Conservation (phyloP, 2,329 filamentous ascomycete species). For the Fusarium falciforme region DNA sequence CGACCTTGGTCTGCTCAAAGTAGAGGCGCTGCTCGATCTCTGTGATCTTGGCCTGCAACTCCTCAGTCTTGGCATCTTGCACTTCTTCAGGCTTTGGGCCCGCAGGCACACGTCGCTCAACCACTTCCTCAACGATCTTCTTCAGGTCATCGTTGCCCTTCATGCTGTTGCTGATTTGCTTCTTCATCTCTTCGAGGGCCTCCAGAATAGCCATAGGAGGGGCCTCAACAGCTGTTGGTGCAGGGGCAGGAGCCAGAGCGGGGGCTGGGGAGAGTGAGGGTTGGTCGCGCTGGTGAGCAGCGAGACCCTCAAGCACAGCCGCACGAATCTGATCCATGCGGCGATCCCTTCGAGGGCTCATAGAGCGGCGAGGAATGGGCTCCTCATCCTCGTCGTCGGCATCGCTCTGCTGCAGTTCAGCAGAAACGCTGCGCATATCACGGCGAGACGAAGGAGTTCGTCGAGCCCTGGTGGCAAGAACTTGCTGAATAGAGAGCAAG, state of each 20-base stretch:
- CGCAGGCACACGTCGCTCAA: slow-evolving; percentile 67
- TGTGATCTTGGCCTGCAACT: slow-evolving; percentile 69
- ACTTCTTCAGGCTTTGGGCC: slow-evolving; percentile 63
- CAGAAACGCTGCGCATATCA: slow-evolving; percentile 74
- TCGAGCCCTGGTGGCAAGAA: slow-evolving; percentile 68
- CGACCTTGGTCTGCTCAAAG: slow-evolving; percentile 59
- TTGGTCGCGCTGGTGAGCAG: slow-evolving; percentile 61
- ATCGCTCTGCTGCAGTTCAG: slow-evolving; percentile 83
- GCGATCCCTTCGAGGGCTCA: slow-evolving; percentile 82
- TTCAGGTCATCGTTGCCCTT: slow-evolving; percentile 64
- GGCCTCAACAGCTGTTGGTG: slow-evolving; percentile 14
- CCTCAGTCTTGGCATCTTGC: slow-evolving; percentile 64
- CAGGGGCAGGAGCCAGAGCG: neutral
- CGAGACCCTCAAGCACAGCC: slow-evolving; percentile 79
- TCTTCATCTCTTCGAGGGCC: slow-evolving; percentile 73
- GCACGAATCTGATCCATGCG: slow-evolving; percentile 84
- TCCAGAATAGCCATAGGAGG: slow-evolving; percentile 66
- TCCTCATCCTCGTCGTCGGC: slow-evolving; percentile 95
- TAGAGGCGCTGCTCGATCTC: slow-evolving; percentile 69
- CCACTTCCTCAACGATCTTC: slow-evolving; percentile 71
- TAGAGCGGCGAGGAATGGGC: slow-evolving; percentile 71
- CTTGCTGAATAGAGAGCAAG: slow-evolving; percentile 80
- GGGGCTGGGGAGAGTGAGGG: slow-evolving; percentile 45
- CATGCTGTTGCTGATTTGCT: slow-evolving; percentile 52
- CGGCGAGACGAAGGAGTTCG: slow-evolving; percentile 67